Evolutionary conservation across 2,329 filamentous ascomycete species (phyloP).

Genomic region (Grosmannia huntii): DNA sequence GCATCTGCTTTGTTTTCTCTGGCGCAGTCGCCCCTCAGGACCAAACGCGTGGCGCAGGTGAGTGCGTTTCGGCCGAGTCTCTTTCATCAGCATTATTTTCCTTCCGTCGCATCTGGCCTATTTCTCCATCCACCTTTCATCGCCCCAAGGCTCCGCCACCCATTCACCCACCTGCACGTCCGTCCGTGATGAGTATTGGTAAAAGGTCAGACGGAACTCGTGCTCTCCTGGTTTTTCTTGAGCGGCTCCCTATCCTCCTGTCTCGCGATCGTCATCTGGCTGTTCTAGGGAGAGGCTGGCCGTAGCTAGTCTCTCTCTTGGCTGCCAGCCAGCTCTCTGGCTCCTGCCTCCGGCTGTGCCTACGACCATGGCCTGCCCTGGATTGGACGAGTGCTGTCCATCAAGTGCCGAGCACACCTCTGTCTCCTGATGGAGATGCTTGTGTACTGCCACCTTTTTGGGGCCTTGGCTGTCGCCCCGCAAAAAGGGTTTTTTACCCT

Average conservation of each 20-base stretch:
- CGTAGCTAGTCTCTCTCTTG: background rate
- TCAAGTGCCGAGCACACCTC: background rate
- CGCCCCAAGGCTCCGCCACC: background rate
- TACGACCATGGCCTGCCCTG: slow-evolving; percentile 3
- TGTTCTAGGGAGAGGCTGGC: background rate
- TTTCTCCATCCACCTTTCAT: background rate
- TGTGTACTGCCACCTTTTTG: slow-evolving; percentile 5
- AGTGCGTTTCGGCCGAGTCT: background rate
- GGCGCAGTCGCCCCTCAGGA: background rate
- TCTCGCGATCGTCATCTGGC: background rate
- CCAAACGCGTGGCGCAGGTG: background rate
- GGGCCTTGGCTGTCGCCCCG: slow-evolving; percentile 4
- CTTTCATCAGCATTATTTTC: background rate
- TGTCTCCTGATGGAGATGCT: background rate
- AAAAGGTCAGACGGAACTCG: slow-evolving; percentile 31
- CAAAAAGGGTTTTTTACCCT: slow-evolving; percentile 9
- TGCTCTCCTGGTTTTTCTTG: slow-evolving; percentile 23
- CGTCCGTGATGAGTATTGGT: slow-evolving; percentile 34
- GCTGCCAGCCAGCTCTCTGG: background rate
- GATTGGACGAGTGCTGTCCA: slow-evolving; percentile 4
- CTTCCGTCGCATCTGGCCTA: background rate
- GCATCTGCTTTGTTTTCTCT: background rate
- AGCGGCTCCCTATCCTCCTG: background rate
- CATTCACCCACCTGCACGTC: background rate
- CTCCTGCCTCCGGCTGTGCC: background rate